These are phyloP conservation scores for Spencermartinsiella ligniputridi DNA, from an alignment of 1,139 yeast species.

Conservation along the genomic window DNA sequence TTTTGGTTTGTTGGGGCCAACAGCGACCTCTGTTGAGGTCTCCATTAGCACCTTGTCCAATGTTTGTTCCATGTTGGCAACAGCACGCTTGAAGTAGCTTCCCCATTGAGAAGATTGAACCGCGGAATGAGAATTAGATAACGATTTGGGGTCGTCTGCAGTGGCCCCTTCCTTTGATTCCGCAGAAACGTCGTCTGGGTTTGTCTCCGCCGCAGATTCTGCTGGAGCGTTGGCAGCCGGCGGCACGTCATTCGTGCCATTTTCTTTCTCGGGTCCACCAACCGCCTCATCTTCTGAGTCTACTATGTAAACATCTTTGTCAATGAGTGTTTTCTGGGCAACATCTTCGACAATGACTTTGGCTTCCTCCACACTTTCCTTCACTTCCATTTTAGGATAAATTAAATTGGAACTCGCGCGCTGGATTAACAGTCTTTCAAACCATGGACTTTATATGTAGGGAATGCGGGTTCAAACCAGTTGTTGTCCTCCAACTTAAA, in stretches of 20 bases:
- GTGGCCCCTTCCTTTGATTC: not conserved
- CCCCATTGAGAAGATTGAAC: conserved; percentile 27
- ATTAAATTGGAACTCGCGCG: no score
- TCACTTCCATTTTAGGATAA: no score
- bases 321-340: not conserved
- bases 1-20: conserved; percentile 6
- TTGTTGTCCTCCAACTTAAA: no score
- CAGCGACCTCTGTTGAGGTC: conserved; percentile 17
- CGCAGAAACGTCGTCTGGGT: not conserved
- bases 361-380: no score
- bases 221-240: no score
- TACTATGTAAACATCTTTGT: no score
- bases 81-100: conserved; percentile 34
- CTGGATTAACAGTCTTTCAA: no score
- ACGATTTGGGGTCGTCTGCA: not conserved
- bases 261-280: not conserved
- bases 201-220: not conserved
- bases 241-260: not conserved
- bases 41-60: conserved; percentile 35
- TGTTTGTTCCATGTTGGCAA: conserved; percentile 37
- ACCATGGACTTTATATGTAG: no score
- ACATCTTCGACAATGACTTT: no score
- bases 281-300: not conserved
- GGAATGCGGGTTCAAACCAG: no score
- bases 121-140: not conserved